These are phyloP conservation scores for Cardamine chenopodiifolia DNA, from an alignment of 345 rosid genomes.

Conservation along the genomic window DNA sequence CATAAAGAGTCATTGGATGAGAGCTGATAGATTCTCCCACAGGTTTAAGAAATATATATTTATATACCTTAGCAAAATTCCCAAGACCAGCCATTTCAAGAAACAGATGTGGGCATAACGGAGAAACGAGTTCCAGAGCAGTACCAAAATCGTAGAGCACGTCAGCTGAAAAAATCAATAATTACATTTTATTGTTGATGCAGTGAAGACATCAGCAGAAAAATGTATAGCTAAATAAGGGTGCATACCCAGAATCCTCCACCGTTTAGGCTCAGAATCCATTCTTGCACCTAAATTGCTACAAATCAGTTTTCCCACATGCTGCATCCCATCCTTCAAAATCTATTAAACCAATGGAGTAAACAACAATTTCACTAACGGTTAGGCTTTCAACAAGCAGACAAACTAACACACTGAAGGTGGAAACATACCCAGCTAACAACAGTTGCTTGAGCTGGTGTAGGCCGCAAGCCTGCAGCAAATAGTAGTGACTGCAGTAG, in stretches of 20 bases:
- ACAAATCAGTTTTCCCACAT: constrained; percentile 85
- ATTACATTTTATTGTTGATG: constrained; percentile 12
- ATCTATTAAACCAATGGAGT: constrained; percentile 52
- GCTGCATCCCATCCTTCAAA: constrained; percentile 97
- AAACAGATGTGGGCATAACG: constrained; percentile 84
- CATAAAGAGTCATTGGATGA: no score
- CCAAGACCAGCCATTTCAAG: constrained; percentile 98
- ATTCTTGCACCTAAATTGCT: constrained; percentile 96
- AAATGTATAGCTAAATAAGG: constrained; percentile 17
- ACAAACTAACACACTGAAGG: not conserved
- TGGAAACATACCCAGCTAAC: constrained; percentile 84
- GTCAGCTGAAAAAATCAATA: constrained; percentile 62
- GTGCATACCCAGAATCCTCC: constrained; percentile 82
- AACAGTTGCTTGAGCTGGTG: constrained; percentile 93
- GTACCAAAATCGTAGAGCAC: constrained; percentile 90
- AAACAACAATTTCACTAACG: not conserved
- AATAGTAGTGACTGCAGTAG: constrained; percentile 86
- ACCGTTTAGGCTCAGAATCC: constrained; percentile 94
- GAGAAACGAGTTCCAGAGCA: constrained; percentile 90
- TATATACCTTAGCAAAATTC: constrained; percentile 85
- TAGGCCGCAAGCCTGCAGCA: constrained; percentile 98
- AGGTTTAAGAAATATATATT: no score
- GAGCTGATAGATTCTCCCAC: no score
- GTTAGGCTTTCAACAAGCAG: not conserved
- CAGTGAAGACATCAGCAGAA: constrained; percentile 57